Evolutionary conservation across 75 land plant species (phyloP).

Genomic region (Chamaecyparis obtusa): DNA sequence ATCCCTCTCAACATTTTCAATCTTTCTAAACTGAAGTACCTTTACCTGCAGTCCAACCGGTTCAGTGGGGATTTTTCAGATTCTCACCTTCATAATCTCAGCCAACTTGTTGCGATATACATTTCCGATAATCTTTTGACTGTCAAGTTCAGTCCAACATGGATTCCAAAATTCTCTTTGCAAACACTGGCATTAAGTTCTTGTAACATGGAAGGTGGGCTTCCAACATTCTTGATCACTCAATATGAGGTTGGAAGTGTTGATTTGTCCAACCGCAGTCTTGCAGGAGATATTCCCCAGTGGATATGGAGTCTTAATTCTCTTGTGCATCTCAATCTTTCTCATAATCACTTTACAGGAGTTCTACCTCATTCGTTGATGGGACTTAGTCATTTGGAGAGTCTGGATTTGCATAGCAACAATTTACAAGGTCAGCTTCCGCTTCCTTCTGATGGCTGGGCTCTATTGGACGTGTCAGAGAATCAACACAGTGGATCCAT

Average conservation of each 20-base stretch:
- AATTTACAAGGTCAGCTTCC: too few species aligned
- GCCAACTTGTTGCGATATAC: not conserved
- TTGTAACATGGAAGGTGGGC: not conserved
- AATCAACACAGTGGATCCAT: too few species aligned
- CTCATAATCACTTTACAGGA: not conserved
- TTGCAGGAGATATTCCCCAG: not conserved
- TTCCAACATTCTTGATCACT: not conserved
- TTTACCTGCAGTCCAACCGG: constrained; percentile 3
- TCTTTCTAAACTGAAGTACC: not conserved
- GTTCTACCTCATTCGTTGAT: not conserved
- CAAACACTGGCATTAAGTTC: not conserved
- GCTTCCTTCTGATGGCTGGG: too few species aligned
- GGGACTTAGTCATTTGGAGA: too few species aligned
- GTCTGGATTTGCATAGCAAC: too few species aligned
- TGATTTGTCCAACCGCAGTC: not conserved
- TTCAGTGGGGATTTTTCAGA: not conserved
- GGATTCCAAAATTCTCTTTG: not conserved
- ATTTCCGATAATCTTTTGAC: not conserved
- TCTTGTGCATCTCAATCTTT: not conserved
- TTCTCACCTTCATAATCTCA: not conserved
- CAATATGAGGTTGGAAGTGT: not conserved
- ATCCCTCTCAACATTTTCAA: constrained; percentile 1
- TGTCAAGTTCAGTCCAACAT: not conserved
- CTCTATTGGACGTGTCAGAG: too few species aligned
- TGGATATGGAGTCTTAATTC: not conserved